These are phyloP conservation scores for Cladobotryum protrusum DNA, from an alignment of 2,329 filamentous ascomycete species.

Conservation along the genomic window DNA sequence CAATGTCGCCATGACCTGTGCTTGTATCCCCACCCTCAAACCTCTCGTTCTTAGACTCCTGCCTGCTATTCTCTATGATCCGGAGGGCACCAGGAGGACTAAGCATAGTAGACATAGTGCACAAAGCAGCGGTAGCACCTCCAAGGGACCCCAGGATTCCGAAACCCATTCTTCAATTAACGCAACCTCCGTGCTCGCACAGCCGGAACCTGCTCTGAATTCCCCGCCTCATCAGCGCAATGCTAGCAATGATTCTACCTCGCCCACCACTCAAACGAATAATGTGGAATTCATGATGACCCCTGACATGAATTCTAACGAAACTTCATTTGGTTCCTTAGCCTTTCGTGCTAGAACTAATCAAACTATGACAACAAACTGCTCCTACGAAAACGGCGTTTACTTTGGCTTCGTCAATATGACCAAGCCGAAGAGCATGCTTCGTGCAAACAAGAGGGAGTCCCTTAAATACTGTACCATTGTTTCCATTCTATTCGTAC, in stretches of 20 bases:
- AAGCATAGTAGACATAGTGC: slow-evolving; percentile 13
- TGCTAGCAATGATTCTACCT: background rate
- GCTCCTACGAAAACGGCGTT: slow-evolving; percentile 37
- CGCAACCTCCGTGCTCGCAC: slow-evolving; percentile 16
- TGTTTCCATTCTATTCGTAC: slow-evolving; percentile 75
- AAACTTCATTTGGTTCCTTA: background rate
- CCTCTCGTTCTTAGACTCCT: slow-evolving; percentile 66
- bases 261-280: slow-evolving; percentile 19
- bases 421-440: slow-evolving; percentile 61
- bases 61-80: slow-evolving; percentile 51
- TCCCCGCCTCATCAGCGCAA: background rate
- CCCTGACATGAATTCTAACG: slow-evolving; percentile 25
- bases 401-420: slow-evolving; percentile 78
- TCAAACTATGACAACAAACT: slow-evolving; percentile 31
- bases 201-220: slow-evolving; percentile 18
- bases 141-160: slow-evolving; percentile 27
- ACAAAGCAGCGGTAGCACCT: slow-evolving; percentile 18
- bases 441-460: slow-evolving; percentile 55
- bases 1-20: slow-evolving; percentile 83
- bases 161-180: slow-evolving; percentile 22
- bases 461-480: slow-evolving; percentile 66
- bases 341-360: slow-evolving; percentile 20
- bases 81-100: slow-evolving; percentile 33
- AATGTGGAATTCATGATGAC: slow-evolving; percentile 43
- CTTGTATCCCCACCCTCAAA: slow-evolving; percentile 87